Percentiles rank a stretch among this genome's conserved stretches.
These are phyloP conservation scores for Cupressus sempervirens DNA, from an alignment of 75 land plant genomes.

Conservation along the genomic window DNA sequence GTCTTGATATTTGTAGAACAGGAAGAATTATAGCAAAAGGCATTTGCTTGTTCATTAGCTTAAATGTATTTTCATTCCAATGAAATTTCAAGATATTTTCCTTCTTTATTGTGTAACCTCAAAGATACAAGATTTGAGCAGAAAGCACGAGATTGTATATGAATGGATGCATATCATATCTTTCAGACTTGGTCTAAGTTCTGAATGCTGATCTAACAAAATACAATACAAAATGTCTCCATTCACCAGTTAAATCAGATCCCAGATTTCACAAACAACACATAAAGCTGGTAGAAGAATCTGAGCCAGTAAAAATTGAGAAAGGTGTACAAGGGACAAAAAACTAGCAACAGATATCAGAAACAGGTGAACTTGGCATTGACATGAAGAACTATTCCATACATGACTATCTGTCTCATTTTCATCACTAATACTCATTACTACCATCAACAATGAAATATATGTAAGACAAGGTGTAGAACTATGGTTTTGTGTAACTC, in stretches of 20 bases:
- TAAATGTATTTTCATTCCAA: background rate
- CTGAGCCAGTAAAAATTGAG: background rate
- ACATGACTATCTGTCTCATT: background rate
- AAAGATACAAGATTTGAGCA: background rate
- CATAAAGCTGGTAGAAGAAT: background rate
- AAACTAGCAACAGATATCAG: background rate
- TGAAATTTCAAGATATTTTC: background rate
- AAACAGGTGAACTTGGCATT: background rate
- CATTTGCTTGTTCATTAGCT: background rate
- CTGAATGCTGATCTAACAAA: background rate
- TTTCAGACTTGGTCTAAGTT: background rate
- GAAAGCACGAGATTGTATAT: background rate
- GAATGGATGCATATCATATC: background rate
- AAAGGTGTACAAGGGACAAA: background rate
- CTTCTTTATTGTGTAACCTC: background rate
- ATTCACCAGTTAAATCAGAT: background rate
- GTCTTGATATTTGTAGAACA: background rate
- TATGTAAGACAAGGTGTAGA: too few relatives aligned
- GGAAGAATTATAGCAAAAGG: background rate
- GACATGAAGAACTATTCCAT: background rate
- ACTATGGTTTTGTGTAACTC: too few relatives aligned
- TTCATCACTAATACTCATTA: too few relatives aligned
- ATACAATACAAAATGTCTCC: background rate
- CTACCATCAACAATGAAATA: too few relatives aligned
- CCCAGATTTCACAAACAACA: background rate